phyloP scores from a whole-genome alignment of 768 basidiomycete genomes.

The Thelephora ganbajun region DNA sequence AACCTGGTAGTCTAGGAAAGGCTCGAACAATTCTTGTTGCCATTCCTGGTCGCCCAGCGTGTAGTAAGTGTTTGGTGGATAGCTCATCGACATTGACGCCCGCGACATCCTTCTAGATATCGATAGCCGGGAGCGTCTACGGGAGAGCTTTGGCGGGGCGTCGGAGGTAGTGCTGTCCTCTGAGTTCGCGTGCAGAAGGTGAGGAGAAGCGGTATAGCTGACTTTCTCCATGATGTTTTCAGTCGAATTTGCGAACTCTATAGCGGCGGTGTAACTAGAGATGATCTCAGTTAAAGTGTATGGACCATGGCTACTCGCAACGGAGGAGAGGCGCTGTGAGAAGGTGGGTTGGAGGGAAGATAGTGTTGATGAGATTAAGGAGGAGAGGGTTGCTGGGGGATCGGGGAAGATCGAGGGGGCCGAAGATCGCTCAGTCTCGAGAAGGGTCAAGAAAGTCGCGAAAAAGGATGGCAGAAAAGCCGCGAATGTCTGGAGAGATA shows the following conservation, averaged over 20 bases:
- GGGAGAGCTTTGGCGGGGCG: constrained; percentile 13
- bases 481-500: constrained; percentile 29
- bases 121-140: constrained; percentile 11
- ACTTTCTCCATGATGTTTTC: constrained; percentile 69
- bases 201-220: constrained; percentile 27
- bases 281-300: constrained; percentile 59
- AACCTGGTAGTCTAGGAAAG: constrained; percentile 82
- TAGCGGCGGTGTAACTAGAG: constrained; percentile 53
- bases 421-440: constrained; percentile 57
- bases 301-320: constrained; percentile 53
- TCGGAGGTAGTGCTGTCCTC: constrained; percentile 4
- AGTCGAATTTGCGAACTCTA: constrained; percentile 65
- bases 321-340: constrained; percentile 58
- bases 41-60: constrained; percentile 34
- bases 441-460: constrained; percentile 42
- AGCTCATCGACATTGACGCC: constrained; percentile 15
- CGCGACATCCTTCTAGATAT: constrained; percentile 17
- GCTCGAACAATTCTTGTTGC: constrained; percentile 88
- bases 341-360: constrained; percentile 73
- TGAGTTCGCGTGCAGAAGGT: constrained; percentile 2
- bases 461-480: constrained; percentile 71
- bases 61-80: constrained; percentile 9
- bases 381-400: constrained; percentile 59
- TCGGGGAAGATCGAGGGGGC: constrained; percentile 85
- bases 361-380: constrained; percentile 72